Base-by-base conservation (phyloP, 106 monocot genomes). In the Dendrobium huoshanense region DNA sequence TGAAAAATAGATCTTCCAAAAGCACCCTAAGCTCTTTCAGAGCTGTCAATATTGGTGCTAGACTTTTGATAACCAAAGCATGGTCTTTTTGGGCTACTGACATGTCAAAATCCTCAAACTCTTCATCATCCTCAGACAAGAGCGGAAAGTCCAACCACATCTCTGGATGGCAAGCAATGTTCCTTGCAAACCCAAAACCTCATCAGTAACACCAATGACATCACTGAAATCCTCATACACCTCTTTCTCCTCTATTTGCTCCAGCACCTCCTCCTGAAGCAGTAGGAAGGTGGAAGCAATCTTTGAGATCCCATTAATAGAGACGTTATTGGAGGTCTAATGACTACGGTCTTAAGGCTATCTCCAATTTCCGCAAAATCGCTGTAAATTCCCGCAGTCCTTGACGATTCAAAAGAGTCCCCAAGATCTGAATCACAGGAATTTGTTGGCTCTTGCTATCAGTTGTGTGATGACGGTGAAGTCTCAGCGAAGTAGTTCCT, bases 1-100 rank as follows among this genome's bases (percentile, higher is more conserved):
- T 61, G 95, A 92, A 84, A 99, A 99, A 85, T 99, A 99, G 31
- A 99, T 99, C 85, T 99, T 99, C 98, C 98, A 99, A 79, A 99
- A 99, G 82, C 83, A 89, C n/a, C 89, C 95, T 84, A 93, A 86
- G 81, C 95, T 95, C 88, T 68, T 91, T 88, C 31, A 99, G 80
- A 80, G 98, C 98, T 79, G 95, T 91, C 47, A 99, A 88, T 85
- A 92, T 87, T 76, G 95, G 98, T 83, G 86, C 82, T 73, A 93
- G 87, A 49, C 77, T 77, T 81, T 99, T 91, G 75, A 95, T 88
- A 75, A 91, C 89, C 78, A 99, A 85, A 54, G 92, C 92, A 86
- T 99, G 98, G 55, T 95, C 92, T 81, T 88, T 89, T 78, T 95
- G 95, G 31, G 87, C 81, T 87, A 91, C 84, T 41, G 98, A 99